A percentile compares a stretch with the other conserved stretches of the same genome.
These are phyloP conservation scores for Eleusine coracana DNA, from an alignment of 176 grass and related monocot species.

Conservation along the genomic window DNA sequence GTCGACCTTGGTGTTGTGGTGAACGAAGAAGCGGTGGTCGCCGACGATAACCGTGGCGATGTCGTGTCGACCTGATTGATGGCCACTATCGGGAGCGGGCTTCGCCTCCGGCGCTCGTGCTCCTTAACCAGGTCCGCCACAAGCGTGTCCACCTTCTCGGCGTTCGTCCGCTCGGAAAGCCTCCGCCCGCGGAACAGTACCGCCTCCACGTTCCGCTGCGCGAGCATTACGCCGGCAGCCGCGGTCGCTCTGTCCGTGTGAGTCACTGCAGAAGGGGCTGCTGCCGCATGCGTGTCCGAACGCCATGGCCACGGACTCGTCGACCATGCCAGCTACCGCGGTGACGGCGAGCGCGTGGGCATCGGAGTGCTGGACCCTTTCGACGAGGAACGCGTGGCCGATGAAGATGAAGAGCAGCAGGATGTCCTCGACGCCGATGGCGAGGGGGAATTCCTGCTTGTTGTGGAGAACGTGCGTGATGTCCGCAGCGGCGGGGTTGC, in stretches of 20 bases:
- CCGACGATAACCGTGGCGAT: conserved; percentile 48
- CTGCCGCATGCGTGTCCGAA: conserved; percentile 45
- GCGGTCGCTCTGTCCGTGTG: no score
- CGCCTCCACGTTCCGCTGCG: conserved; percentile 64
- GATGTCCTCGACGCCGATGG: conserved; percentile 47
- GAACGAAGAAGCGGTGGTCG: conserved; percentile 39
- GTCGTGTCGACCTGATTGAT: conserved; percentile 53
- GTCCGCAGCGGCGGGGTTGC: conserved; percentile 65
- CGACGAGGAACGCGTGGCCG: conserved; percentile 36
- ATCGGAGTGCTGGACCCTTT: conserved; percentile 25
- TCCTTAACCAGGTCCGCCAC: conserved; percentile 66
- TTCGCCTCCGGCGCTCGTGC: conserved; percentile 51
- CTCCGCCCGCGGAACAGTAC: conserved; percentile 58
- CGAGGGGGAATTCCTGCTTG: conserved; percentile 83
- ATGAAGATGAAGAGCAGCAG: conserved; percentile 81
- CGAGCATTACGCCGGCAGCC: conserved; percentile 41
- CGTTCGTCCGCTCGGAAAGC: conserved; percentile 58
- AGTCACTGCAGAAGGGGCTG: no score
- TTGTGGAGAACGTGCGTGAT: conserved; percentile 87
- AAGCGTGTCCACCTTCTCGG: conserved; percentile 59
- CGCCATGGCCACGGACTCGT: conserved; percentile 70
- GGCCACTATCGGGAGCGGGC: conserved; percentile 56
- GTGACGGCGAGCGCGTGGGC: conserved; percentile 35
- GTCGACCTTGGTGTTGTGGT: conserved; percentile 29
- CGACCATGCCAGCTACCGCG: conserved; percentile 48